Percentiles rank a stretch among this genome's conserved stretches.
These are phyloP conservation scores for Penicillium samsonianum DNA, from an alignment of 495 filamentous ascomycete genomes.

Conservation along the genomic window DNA sequence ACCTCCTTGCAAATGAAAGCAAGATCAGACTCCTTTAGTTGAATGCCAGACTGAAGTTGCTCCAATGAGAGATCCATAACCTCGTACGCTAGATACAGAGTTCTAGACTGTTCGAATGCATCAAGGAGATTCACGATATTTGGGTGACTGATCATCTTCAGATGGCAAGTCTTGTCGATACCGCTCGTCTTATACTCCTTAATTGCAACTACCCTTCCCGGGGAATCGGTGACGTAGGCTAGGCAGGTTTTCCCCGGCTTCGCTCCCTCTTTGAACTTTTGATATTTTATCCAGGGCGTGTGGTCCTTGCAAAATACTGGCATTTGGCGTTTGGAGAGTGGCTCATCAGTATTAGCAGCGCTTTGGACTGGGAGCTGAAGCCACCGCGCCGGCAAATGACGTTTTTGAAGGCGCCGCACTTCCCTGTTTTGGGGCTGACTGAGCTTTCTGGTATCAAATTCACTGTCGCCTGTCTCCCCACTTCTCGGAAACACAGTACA, in stretches of 20 bases:
- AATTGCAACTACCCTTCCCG: slow-evolving; percentile 2
- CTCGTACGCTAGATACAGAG: slow-evolving; percentile 8
- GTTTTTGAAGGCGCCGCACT: no score
- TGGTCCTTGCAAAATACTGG: slow-evolving; percentile 5
- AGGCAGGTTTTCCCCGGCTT: slow-evolving; percentile 7
- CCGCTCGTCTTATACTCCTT: slow-evolving; percentile 10
- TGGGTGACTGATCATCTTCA: slow-evolving; percentile 3
- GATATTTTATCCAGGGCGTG: slow-evolving; percentile 5
- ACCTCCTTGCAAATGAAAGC: slow-evolving; percentile 11
- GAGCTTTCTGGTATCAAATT: background rate
- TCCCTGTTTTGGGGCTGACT: slow-evolving; percentile 2
- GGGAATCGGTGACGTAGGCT: background rate
- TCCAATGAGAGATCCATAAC: slow-evolving; percentile 8
- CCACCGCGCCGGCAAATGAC: background rate
- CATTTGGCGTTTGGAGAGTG: background rate
- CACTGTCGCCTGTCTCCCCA: background rate
- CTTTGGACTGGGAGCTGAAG: background rate
- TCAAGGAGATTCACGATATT: slow-evolving; percentile 8
- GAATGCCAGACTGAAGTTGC: slow-evolving; percentile 8
- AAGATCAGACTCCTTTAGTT: slow-evolving; percentile 5
- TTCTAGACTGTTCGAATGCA: slow-evolving; percentile 4
- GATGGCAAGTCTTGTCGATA: slow-evolving; percentile 7
- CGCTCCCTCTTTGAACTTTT: slow-evolving; percentile 6
- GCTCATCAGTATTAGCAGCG: background rate
- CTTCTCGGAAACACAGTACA: background rate